phyloP scores from a whole-genome alignment of 164 flowering plant genomes.

The Piper betle region DNA sequence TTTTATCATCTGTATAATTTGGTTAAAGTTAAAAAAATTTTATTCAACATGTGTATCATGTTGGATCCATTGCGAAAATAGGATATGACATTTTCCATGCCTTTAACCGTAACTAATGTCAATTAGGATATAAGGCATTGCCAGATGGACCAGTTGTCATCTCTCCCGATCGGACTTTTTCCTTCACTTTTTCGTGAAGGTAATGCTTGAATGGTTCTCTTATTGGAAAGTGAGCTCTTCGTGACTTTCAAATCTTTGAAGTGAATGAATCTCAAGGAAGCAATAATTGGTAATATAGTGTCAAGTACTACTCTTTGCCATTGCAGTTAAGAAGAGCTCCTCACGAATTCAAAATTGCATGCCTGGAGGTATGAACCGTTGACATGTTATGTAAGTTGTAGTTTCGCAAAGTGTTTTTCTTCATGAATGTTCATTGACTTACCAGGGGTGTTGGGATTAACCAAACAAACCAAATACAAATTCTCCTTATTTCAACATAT shows the following conservation, averaged over 20 bases:
- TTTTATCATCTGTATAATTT: too few species aligned
- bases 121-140: constrained; percentile 75
- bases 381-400: constrained; percentile 3
- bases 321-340: constrained; percentile 94
- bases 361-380: constrained; percentile 56
- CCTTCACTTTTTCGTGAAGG: constrained; percentile 96
- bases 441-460: too few species aligned
- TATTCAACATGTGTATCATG: not conserved
- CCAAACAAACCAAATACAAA: too few species aligned
- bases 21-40: too few species aligned
- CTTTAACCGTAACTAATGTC: not conserved
- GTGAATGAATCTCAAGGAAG: not conserved
- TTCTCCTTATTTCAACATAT: too few species aligned
- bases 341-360: constrained; percentile 94
- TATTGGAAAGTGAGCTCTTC: not conserved
- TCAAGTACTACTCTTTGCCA: not conserved
- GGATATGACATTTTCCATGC: not conserved
- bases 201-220: constrained; percentile 5
- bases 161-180: constrained; percentile 96
- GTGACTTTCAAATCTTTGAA: too few species aligned
- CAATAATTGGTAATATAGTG: not conserved
- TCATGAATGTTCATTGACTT: not conserved
- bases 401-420: not conserved
- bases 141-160: constrained; percentile 97
- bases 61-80: not conserved